Conservation (phyloP, 176 grass and related monocot genomes). For the Hyparrhenia diplandra region DNA sequence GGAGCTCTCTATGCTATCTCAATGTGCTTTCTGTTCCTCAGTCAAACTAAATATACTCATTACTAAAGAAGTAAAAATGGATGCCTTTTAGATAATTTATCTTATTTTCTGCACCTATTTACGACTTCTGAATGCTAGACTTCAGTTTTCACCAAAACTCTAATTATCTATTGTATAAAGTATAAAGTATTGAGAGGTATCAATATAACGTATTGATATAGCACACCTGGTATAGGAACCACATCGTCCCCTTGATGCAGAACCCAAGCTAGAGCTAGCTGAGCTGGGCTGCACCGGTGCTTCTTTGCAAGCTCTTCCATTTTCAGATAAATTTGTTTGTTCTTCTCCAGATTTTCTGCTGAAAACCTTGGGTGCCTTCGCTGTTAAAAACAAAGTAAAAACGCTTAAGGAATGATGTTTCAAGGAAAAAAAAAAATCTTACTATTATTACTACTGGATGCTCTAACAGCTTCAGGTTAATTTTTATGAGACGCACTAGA, state of each 20-base stretch:
- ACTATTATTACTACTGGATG: background rate
- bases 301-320: conserved; percentile 50
- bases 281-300: conserved; percentile 54
- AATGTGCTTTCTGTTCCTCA: background rate
- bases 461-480: background rate
- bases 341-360: conserved; percentile 70
- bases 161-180: background rate
- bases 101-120: background rate
- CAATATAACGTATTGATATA: background rate
- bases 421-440: background rate
- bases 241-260: conserved; percentile 75
- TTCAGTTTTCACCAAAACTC: background rate
- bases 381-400: conserved; percentile 27
- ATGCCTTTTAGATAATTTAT: background rate
- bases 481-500: background rate
- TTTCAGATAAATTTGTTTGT: conserved; percentile 50
- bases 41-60: background rate
- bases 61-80: background rate
- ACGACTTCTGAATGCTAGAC: background rate
- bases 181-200: background rate
- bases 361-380: conserved; percentile 49
- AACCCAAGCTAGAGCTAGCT: conserved; percentile 78
- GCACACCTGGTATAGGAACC: conserved; percentile 70
- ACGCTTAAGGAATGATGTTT: background rate
- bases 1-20: background rate